These are phyloP conservation scores for Niebla homalea DNA, from an alignment of 495 filamentous ascomycete genomes.

Conservation along the genomic window DNA sequence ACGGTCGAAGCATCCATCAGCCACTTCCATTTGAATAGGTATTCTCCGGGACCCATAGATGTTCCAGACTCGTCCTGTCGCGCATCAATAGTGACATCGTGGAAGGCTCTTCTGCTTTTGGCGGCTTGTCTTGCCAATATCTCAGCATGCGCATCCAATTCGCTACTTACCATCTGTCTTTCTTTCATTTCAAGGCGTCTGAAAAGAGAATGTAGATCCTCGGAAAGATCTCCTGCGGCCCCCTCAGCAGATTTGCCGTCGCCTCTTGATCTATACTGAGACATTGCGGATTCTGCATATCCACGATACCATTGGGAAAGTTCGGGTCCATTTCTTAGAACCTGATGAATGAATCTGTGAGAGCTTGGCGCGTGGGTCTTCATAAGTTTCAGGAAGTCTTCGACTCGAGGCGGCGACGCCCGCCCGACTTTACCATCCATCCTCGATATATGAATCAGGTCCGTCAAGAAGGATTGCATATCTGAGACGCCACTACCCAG, in stretches of 20 bases:
- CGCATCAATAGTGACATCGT: slow-evolving; percentile 15
- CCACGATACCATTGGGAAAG: slow-evolving; percentile 35
- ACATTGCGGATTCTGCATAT: slow-evolving; percentile 27
- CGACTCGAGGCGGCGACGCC: slow-evolving; percentile 33
- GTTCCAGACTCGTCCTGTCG: slow-evolving; percentile 14
- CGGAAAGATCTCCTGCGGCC: slow-evolving; percentile 32
- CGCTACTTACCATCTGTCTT: slow-evolving; percentile 21
- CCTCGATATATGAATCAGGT: slow-evolving; percentile 38
- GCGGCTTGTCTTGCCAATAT: slow-evolving; percentile 37
- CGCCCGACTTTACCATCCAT: slow-evolving; percentile 16
- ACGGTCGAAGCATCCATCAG: slow-evolving; percentile 46
- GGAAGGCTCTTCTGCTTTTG: slow-evolving; percentile 34
- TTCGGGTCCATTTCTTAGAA: slow-evolving; percentile 47
- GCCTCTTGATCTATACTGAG: slow-evolving; percentile 25
- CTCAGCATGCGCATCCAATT: slow-evolving; percentile 37
- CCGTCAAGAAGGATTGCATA: slow-evolving; percentile 42
- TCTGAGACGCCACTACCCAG: slow-evolving; percentile 44
- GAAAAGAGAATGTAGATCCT: slow-evolving; percentile 32
- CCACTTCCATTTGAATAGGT: slow-evolving; percentile 48
- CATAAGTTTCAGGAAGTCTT: slow-evolving; percentile 47
- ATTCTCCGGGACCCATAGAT: slow-evolving; percentile 44
- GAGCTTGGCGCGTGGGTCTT: slow-evolving; percentile 36
- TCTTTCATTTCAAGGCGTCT: slow-evolving; percentile 26
- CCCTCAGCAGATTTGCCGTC: slow-evolving; percentile 1
- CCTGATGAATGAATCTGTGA: slow-evolving; percentile 50